These are phyloP conservation scores for Arthroderma sp. DNA, from an alignment of 2,329 filamentous ascomycete species.

Conservation along the genomic window DNA sequence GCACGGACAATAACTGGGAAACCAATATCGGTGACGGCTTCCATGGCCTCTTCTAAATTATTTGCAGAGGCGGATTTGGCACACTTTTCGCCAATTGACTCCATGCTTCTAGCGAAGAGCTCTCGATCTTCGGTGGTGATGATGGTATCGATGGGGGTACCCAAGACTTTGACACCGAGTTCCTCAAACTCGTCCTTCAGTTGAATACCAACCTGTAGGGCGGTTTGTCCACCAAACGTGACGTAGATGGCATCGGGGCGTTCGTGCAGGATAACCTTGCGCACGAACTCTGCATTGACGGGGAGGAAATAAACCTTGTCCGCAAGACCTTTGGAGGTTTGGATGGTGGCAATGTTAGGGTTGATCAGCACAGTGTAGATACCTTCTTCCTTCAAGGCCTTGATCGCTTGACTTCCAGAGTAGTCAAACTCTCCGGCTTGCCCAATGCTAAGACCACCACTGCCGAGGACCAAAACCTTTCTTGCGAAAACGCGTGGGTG, in stretches of 20 bases:
- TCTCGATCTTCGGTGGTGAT: constrained; percentile 98
- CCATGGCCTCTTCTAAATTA: constrained; percentile 74
- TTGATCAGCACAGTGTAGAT: constrained; percentile 98
- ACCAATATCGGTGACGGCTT: constrained; percentile 78
- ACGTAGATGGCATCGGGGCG: constrained; percentile 92
- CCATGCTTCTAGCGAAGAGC: constrained; percentile 95
- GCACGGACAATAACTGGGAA: constrained; percentile 96
- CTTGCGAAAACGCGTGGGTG: constrained; percentile 74
- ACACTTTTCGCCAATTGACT: constrained; percentile 94
- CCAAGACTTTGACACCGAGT: constrained; percentile 85
- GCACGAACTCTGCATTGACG: constrained; percentile 91
- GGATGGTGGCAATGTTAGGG: constrained; percentile 96
- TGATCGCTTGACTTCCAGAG: constrained; percentile 95
- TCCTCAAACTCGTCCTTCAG: constrained; percentile 92
- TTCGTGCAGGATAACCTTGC: constrained; percentile 93
- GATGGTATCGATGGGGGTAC: constrained; percentile 94
- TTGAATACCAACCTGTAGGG: constrained; percentile 90
- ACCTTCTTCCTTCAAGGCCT: constrained; percentile 92
- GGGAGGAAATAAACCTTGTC: constrained; percentile 99
- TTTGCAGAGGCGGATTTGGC: constrained; percentile 92
- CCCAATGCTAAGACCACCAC: constrained; percentile 89
- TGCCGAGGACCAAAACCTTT: constrained; percentile 89
- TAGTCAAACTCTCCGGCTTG: constrained; percentile 99
- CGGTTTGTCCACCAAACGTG: constrained; percentile 95
- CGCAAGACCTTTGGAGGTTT: constrained; percentile 92